A percentile compares a stretch with the other conserved stretches of the same genome.
Evolutionary conservation across 1,284 basidiomycete genomes (phyloP).

Genomic region (Apiotrichum gracile): DNA sequence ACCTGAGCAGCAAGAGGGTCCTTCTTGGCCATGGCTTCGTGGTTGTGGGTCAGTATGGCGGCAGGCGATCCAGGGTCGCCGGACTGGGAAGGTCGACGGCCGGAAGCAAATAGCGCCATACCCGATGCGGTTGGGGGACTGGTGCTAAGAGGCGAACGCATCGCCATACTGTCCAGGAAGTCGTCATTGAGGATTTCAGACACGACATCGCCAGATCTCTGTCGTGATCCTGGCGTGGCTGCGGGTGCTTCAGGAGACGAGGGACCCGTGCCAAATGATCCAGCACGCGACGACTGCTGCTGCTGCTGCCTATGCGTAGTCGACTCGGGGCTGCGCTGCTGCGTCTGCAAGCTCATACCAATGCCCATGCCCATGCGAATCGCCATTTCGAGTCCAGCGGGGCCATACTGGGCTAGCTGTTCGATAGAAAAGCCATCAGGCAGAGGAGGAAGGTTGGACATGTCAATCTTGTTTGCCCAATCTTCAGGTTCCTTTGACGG

Average conservation of each 20-base stretch:
- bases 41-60: constrained; percentile 13
- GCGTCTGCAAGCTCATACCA: constrained; percentile 35
- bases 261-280: background rate
- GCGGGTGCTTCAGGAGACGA: constrained; percentile 4
- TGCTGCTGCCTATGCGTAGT: background rate
- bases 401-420: constrained; percentile 40
- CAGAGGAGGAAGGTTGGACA: constrained; percentile 34
- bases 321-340: background rate
- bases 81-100: constrained; percentile 28
- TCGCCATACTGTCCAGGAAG: constrained; percentile 25
- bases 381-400: constrained; percentile 46
- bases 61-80: constrained; percentile 22
- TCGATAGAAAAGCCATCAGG: constrained; percentile 43
- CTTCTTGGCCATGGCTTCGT: constrained; percentile 50
- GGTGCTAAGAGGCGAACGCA: constrained; percentile 26
- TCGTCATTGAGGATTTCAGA: constrained; percentile 43
- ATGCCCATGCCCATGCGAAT: constrained; percentile 49
- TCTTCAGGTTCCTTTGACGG: constrained; percentile 13
- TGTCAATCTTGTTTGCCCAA: constrained; percentile 3
- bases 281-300: background rate
- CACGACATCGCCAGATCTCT: constrained; percentile 28
- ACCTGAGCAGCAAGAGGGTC: constrained; percentile 92
- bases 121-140: constrained; percentile 14
- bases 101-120: constrained; percentile 14
- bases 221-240: background rate